Evolutionary conservation across 768 basidiomycete species (phyloP).

Genomic region (Lentinula edodes): DNA sequence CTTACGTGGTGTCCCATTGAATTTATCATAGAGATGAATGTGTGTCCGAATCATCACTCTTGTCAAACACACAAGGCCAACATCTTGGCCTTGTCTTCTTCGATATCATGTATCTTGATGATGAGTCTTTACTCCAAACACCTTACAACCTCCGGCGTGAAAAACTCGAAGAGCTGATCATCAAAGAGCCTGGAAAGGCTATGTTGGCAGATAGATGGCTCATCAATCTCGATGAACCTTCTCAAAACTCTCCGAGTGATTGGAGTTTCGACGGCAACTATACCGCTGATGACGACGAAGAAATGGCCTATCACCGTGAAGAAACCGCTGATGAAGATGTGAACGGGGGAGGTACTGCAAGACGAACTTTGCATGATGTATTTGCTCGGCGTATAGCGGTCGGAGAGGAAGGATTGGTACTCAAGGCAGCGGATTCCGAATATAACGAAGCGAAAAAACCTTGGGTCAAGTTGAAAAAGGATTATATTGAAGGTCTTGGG

Average conservation of each 20-base stretch:
- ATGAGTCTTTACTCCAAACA: conserved; percentile 43
- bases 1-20: not conserved
- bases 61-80: conserved; percentile 29
- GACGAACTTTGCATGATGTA: conserved; percentile 27
- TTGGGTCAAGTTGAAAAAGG: conserved; percentile 88
- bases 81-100: conserved; percentile 85
- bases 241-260: conserved; percentile 7
- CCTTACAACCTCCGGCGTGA: conserved; percentile 58
- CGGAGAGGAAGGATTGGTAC: conserved; percentile 64
- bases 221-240: conserved; percentile 32
- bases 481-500: conserved; percentile 83
- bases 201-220: conserved; percentile 54
- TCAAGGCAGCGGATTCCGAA: conserved; percentile 65
- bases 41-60: conserved; percentile 15
- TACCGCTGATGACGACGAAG: not conserved
- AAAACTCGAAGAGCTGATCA: conserved; percentile 54
- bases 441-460: conserved; percentile 63
- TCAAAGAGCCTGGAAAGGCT: conserved; percentile 49
- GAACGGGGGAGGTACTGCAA: not conserved
- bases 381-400: conserved; percentile 50
- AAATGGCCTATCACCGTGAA: not conserved
- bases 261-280: conserved; percentile 7
- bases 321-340: conserved; percentile 13
- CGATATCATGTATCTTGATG: conserved; percentile 72
- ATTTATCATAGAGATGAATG: not conserved